Percentiles rank a stretch among this genome's conserved stretches.
Conservation (phyloP, 345 rosid genomes). For the Sisymbrium altissimum region DNA sequence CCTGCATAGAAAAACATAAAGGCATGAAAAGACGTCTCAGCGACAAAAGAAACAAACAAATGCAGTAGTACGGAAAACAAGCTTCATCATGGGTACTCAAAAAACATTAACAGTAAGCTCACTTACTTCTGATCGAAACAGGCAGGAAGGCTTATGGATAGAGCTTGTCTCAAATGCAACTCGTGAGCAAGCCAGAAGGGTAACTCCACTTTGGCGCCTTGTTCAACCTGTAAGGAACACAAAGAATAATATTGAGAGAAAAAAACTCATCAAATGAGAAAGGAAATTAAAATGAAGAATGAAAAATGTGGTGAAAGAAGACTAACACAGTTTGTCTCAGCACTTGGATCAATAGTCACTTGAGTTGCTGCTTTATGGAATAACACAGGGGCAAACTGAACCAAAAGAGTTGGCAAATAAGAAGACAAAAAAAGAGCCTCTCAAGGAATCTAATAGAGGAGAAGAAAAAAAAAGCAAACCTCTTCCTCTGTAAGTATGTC, state of each 20-base stretch:
- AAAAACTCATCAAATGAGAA: background rate
- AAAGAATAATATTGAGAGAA: background rate
- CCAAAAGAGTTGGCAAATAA: background rate
- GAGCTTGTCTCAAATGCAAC: conserved; percentile 63
- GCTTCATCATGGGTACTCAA: no score
- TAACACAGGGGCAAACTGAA: conserved; percentile 47
- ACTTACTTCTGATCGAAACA: conserved; percentile 71
- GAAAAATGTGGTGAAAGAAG: background rate
- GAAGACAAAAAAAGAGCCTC: background rate
- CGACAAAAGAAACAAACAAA: background rate
- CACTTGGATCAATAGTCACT: conserved; percentile 72
- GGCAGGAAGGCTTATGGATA: conserved; percentile 53
- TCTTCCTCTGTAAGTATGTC: conserved; percentile 81
- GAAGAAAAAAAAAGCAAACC: conserved; percentile 35
- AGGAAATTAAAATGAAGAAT: background rate
- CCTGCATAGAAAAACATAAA: conserved; percentile 34
- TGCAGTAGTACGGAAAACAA: no score
- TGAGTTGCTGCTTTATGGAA: conserved; percentile 45
- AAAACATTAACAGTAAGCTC: background rate
- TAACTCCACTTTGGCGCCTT: conserved; percentile 70
- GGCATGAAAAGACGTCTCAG: background rate
- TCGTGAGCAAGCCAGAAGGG: conserved; percentile 79
- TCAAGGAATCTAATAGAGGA: background rate
- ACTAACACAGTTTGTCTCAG: conserved; percentile 64
- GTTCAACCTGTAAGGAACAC: conserved; percentile 48